A percentile compares a stretch with the other conserved stretches of the same genome.
These are phyloP conservation scores for Actinidia arguta DNA, from an alignment of 179 eudicot species.

Conservation along the genomic window DNA sequence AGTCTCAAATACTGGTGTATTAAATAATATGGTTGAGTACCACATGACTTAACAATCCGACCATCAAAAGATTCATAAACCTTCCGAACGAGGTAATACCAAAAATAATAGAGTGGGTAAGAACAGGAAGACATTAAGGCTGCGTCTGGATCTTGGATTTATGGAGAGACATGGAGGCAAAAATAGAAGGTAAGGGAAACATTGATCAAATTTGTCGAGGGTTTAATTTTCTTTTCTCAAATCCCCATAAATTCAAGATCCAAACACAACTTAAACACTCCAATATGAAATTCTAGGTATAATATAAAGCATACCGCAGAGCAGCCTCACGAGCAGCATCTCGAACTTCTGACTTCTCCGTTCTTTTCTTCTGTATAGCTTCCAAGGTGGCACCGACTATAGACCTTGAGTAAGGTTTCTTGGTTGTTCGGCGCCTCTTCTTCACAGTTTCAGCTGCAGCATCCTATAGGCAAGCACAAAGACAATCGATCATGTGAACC, in stretches of 20 bases:
- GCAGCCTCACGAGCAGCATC: slow-evolving; percentile 92
- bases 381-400: slow-evolving; percentile 88
- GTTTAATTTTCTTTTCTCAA: too few species aligned
- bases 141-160: too few species aligned
- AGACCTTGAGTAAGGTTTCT: slow-evolving; percentile 87
- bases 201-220: too few species aligned
- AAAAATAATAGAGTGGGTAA: too few species aligned
- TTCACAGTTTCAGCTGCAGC: slow-evolving; percentile 72
- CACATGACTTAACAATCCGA: too few species aligned
- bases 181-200: too few species aligned
- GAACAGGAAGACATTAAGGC: too few species aligned
- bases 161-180: too few species aligned
- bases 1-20: too few species aligned
- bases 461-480: slow-evolving; percentile 50
- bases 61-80: too few species aligned
- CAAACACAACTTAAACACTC: neutral
- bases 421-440: slow-evolving; percentile 82
- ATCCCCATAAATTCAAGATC: neutral
- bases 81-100: too few species aligned
- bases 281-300: neutral
- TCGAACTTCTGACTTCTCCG: slow-evolving; percentile 80
- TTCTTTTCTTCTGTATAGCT: slow-evolving; percentile 80
- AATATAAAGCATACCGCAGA: slow-evolving; percentile 50
- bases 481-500: neutral
- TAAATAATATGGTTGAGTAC: too few species aligned